Percentiles rank a stretch among this genome's conserved stretches.
phyloP scores from a whole-genome alignment of 179 eudicot species.

The Drosera spatulata region DNA sequence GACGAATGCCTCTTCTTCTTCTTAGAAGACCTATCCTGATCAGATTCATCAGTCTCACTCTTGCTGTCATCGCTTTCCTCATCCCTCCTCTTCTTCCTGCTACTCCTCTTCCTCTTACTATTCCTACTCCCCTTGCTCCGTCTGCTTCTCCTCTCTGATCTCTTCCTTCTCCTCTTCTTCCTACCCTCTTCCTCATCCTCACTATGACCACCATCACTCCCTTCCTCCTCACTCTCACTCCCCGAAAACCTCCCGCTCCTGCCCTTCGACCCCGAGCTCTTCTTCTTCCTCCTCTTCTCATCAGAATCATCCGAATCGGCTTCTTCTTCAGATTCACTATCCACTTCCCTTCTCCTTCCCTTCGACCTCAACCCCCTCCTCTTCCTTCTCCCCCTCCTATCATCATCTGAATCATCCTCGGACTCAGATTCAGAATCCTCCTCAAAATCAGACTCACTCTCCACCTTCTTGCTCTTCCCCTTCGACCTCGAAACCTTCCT shows the following conservation, averaged over 20 bases:
- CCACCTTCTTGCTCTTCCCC: constrained; percentile 8
- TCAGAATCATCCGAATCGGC: too few relatives aligned
- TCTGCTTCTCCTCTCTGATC: constrained; percentile 15
- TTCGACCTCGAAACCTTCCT: constrained; percentile 9
- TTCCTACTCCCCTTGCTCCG: constrained; percentile 18
- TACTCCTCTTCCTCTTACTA: constrained; percentile 18
- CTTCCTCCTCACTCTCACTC: constrained; percentile 28
- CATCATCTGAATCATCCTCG: constrained; percentile 23
- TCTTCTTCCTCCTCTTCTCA: constrained; percentile 11
- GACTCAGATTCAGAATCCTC: constrained; percentile 27
- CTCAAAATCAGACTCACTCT: constrained; percentile 7
- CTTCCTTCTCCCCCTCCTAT: constrained; percentile 6
- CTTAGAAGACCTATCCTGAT: constrained; percentile 4
- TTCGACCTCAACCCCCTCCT: too few relatives aligned
- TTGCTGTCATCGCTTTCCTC: constrained; percentile 25
- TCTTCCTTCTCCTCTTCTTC: constrained; percentile 19
- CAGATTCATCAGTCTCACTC: constrained; percentile 21
- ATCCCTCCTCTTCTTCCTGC: constrained; percentile 15
- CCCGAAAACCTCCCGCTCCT: constrained; percentile 26
- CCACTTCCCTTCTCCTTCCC: too few relatives aligned
- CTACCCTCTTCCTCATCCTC: constrained; percentile 10
- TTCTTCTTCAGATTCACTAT: too few relatives aligned
- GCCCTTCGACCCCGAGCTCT: constrained; percentile 25
- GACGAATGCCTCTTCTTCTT: constrained; percentile 20
- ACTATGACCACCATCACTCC: constrained; percentile 2